phyloP scores from a whole-genome alignment of 371 early-diverging fungal species.

The Mucor racemosus region DNA sequence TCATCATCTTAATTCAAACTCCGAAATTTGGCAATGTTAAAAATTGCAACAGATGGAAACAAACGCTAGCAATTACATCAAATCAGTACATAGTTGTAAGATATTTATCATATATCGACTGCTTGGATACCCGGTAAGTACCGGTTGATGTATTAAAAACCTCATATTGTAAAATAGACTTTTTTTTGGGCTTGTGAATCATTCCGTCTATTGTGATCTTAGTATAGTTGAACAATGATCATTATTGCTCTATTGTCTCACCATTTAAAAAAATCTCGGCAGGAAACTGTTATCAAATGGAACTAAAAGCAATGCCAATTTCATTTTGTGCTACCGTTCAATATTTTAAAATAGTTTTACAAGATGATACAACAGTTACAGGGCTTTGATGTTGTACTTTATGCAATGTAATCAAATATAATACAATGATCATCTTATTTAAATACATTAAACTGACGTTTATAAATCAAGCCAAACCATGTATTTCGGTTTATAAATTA shows the following conservation, averaged over 20 bases:
- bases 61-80: no score
- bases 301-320: conserved; percentile 3
- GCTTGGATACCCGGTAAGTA: no score
- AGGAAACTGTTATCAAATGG: neutral
- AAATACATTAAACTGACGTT: no score
- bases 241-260: neutral
- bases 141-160: no score
- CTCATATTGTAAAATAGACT: no score
- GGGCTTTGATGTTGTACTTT: neutral
- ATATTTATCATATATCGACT: no score
- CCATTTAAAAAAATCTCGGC: neutral
- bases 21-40: no score
- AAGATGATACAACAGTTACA: neutral
- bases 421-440: no score
- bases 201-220: neutral
- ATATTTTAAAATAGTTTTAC: neutral
- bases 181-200: neutral
- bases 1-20: no score
- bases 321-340: neutral
- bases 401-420: neutral
- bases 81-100: no score
- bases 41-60: no score
- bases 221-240: neutral
- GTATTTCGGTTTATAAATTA: no score
- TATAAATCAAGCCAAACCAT: neutral